Conservation (phyloP, 2,329 filamentous ascomycete species). For the Fusarium sp. region DNA sequence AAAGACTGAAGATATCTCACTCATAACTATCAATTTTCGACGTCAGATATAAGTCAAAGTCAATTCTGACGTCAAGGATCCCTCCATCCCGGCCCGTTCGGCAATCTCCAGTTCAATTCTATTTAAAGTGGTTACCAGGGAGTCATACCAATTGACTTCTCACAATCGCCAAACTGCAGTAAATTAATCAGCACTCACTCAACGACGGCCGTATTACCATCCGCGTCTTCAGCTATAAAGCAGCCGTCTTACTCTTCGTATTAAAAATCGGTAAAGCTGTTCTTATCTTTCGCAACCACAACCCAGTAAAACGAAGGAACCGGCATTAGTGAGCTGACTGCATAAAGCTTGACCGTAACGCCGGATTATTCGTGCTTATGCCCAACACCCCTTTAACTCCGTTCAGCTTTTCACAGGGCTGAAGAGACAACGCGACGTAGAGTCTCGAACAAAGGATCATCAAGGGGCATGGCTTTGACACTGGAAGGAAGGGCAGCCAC, state of each 20-base stretch:
- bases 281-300: not conserved
- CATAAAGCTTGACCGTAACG: slow-evolving; percentile 6
- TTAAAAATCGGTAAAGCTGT: not conserved
- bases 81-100: not conserved
- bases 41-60: not conserved
- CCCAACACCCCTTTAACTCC: not conserved
- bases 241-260: not conserved
- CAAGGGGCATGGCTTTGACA: not conserved
- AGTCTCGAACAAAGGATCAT: not conserved
- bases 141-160: not conserved
- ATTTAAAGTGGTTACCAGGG: not conserved
- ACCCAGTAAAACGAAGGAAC: not conserved
- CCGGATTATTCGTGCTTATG: not conserved
- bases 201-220: not conserved
- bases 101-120: not conserved
- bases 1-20: too few species aligned
- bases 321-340: slow-evolving; percentile 22
- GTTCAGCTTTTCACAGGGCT: slow-evolving; percentile 6
- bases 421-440: not conserved
- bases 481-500: too few species aligned
- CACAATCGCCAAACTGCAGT: not conserved
- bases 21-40: too few species aligned
- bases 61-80: not conserved
- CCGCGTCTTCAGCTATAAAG: not conserved
- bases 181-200: not conserved